phyloP scores from a whole-genome alignment of 2,329 filamentous ascomycete genomes.

The Penicillium palitans region DNA sequence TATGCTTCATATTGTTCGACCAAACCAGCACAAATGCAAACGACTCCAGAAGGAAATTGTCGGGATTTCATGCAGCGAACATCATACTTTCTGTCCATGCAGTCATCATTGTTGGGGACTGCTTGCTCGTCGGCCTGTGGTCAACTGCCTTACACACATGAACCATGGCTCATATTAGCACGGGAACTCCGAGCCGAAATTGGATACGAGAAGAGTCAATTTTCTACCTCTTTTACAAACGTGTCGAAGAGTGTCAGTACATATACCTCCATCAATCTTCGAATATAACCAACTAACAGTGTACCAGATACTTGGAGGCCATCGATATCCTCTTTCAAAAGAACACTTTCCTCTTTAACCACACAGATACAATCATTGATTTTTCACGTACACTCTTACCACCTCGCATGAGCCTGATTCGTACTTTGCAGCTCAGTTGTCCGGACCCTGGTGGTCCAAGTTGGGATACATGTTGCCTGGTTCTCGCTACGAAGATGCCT shows the following conservation, averaged over 20 bases:
- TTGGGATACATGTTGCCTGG: not conserved
- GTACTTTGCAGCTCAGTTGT: not conserved
- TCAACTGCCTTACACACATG: not conserved
- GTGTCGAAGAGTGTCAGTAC: not conserved
- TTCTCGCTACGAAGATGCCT: not conserved
- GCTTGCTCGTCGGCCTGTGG: not conserved
- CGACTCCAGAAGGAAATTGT: not conserved
- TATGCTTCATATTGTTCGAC: not conserved
- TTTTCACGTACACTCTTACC: not conserved
- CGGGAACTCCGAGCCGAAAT: not conserved
- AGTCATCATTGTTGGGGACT: slow-evolving; percentile 6
- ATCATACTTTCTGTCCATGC: not conserved
- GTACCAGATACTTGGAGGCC: not conserved
- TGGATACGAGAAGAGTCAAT: not conserved
- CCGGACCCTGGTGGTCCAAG: not conserved
- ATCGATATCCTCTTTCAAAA: slow-evolving; percentile 4
- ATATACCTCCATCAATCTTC: no score
- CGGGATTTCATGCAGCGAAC: not conserved
- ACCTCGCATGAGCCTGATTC: not conserved
- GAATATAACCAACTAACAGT: not conserved
- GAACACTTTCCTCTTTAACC: slow-evolving; percentile 1
- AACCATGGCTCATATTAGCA: not conserved
- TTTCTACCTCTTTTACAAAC: not conserved
- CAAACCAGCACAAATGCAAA: not conserved
- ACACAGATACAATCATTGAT: not conserved